Base-by-base conservation (phyloP, 2,329 filamentous ascomycete genomes). In the Fusarium redolens region DNA sequence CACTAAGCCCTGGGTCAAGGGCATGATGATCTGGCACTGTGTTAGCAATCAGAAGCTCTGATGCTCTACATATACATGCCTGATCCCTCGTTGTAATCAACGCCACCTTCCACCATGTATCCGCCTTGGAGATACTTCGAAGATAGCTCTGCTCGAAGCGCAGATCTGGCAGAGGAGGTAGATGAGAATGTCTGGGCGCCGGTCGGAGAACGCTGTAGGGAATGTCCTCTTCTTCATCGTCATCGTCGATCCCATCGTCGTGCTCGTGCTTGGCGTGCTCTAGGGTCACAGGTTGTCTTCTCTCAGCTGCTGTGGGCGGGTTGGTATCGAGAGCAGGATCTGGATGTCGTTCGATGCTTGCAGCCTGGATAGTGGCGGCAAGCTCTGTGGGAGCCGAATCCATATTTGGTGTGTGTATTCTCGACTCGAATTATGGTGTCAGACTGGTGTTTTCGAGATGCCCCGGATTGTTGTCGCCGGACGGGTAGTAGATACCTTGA, bases 61-160 rank as follows among this genome's bases (percentile, higher is more conserved):
- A 14, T 30, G 28, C 17, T 25, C 40, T 11, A 15, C 20, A 25
- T 22, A 22, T 38, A 76, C 82, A 55, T 85, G 96, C 93, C 89
- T 98, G 96, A 82, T 99, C 96, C 78, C 94, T 88, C 40, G 93
- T 82, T 22, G 96, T 99, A 75, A 99, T 96, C 85, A 92, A 93
- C 12, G 89, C 87, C 37, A 99, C 89, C 80, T 90, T 90, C 85
- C 92, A 92, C 91, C 92, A 95, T 30, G 90, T 91, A 74, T 96
- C 90, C 40, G 95, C 94, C 62, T 90, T 87, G 73, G 92, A 89
- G 76, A 99, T 93, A 83, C 95, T 97, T 77, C 93, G 92, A 61
- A 99, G 88, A 82, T 99, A 99, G 86, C 95, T 98, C 88, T 99
- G 96, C 85, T 99, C 96, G 83, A 98, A 98, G 47, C 96, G 90